Percentiles rank a stretch among this genome's conserved stretches.
phyloP scores from a whole-genome alignment of 129 eudicot species.

The Arctium minus region DNA sequence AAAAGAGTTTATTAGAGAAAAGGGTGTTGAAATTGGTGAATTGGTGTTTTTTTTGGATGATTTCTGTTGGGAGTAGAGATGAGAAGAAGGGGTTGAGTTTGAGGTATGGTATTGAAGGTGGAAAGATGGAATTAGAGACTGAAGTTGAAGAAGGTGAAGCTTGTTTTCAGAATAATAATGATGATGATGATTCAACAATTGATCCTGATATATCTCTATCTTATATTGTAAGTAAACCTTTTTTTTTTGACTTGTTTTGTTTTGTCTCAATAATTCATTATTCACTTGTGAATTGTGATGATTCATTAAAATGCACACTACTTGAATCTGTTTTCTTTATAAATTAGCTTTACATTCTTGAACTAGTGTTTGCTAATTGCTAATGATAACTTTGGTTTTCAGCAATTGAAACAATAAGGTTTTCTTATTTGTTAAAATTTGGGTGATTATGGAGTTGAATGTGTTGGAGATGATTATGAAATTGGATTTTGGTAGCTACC shows the following conservation, averaged over 20 bases:
- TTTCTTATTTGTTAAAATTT: too few relatives aligned
- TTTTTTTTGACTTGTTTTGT: not conserved
- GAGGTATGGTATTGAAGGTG: constrained; percentile 49
- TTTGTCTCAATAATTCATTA: not conserved
- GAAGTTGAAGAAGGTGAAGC: constrained; percentile 97
- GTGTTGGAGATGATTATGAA: too few relatives aligned
- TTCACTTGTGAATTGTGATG: not conserved
- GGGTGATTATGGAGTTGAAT: too few relatives aligned
- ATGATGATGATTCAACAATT: constrained; percentile 39
- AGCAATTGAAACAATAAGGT: too few relatives aligned
- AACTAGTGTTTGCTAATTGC: not conserved
- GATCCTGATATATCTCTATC: constrained; percentile 72
- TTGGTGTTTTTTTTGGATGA: constrained; percentile 41
- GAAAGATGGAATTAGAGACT: constrained; percentile 56
- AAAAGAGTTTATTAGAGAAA: not conserved
- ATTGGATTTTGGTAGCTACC: too few relatives aligned
- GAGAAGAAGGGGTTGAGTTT: constrained; percentile 62
- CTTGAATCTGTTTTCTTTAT: not conserved
- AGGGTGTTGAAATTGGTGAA: not conserved
- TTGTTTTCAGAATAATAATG: constrained; percentile 35
- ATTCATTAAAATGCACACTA: not conserved
- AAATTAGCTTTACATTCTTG: not conserved
- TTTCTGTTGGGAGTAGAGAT: constrained; percentile 68
- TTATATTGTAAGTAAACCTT: constrained; percentile 49
- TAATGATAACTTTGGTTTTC: not conserved